Percentiles rank a stretch among this genome's conserved stretches.
phyloP scores from a whole-genome alignment of 352 stramenopile genomes.

The Phytophthora idaei region DNA sequence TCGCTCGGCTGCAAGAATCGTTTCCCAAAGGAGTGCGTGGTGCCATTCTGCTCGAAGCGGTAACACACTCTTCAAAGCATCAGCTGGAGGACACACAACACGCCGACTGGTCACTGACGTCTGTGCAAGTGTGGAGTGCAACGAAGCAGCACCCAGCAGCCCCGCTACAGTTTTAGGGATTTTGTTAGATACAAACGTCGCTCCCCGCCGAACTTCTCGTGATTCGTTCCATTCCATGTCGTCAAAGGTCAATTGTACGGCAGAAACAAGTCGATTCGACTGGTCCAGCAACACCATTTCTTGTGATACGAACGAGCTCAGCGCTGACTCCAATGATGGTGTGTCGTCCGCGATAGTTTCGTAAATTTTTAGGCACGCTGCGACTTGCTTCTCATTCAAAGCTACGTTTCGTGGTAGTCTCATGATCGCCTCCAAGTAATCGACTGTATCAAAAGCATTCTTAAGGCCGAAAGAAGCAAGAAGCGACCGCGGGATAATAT shows the following conservation, averaged over 20 bases:
- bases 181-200: conserved; percentile 56
- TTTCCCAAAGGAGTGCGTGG: conserved; percentile 58
- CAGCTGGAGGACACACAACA: conserved; percentile 49
- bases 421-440: conserved; percentile 64
- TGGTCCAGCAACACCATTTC: conserved; percentile 53
- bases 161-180: conserved; percentile 53
- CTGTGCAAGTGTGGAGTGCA: conserved; percentile 70
- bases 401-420: conserved; percentile 38
- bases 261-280: conserved; percentile 38
- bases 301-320: conserved; percentile 37
- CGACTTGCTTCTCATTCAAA: conserved; percentile 36
- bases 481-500: conserved; percentile 62
- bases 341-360: conserved; percentile 45
- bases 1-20: conserved; percentile 62
- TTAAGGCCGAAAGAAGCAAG: conserved; percentile 65
- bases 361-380: conserved; percentile 57
- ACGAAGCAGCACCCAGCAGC: conserved; percentile 57
- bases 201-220: conserved; percentile 51
- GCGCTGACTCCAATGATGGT: conserved; percentile 24
- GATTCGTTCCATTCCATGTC: conserved; percentile 86
- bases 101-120: conserved; percentile 58
- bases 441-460: conserved; percentile 46
- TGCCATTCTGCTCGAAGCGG: conserved; percentile 46
- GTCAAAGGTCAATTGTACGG: conserved; percentile 56
- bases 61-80: conserved; percentile 49